phyloP scores from a whole-genome alignment of 2,329 filamentous ascomycete species.

The Aureobasidium pullulans region DNA sequence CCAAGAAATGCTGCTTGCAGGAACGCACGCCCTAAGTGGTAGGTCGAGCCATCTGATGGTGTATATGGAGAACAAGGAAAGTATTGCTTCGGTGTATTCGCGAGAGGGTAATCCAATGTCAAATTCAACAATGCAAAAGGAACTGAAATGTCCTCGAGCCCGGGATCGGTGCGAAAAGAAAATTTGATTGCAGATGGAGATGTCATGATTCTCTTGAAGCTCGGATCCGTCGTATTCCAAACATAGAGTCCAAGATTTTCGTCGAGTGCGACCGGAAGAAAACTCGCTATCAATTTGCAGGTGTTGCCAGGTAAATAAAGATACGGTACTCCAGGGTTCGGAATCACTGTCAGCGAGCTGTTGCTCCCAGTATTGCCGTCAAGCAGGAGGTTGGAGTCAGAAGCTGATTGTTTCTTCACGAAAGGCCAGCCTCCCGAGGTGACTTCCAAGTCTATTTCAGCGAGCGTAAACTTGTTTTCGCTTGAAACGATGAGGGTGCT shows the following conservation, averaged over 20 bases:
- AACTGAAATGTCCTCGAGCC: neutral
- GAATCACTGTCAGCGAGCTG: neutral
- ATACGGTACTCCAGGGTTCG: conserved; percentile 7
- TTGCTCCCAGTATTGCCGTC: neutral
- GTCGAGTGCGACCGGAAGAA: neutral
- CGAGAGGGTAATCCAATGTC: neutral
- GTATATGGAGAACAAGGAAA: neutral
- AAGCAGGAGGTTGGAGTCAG: neutral
- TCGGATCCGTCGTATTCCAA: neutral
- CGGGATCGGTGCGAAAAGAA: neutral
- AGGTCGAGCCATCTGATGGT: neutral
- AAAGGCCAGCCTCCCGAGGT: neutral
- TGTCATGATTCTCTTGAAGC: neutral
- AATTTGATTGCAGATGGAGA: neutral
- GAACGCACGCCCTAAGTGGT: conserved; percentile 7
- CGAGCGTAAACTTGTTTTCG: neutral
- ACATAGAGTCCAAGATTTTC: neutral
- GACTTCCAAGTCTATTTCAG: neutral
- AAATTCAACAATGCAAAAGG: conserved; percentile 7
- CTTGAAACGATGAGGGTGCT: neutral
- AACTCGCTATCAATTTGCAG: neutral
- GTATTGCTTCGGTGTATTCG: neutral
- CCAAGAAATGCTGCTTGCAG: conserved; percentile 2
- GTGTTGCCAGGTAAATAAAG: neutral
- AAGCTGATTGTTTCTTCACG: neutral